Base-by-base conservation (phyloP, 1,284 basidiomycete species). In the Vanrija sp. region DNA sequence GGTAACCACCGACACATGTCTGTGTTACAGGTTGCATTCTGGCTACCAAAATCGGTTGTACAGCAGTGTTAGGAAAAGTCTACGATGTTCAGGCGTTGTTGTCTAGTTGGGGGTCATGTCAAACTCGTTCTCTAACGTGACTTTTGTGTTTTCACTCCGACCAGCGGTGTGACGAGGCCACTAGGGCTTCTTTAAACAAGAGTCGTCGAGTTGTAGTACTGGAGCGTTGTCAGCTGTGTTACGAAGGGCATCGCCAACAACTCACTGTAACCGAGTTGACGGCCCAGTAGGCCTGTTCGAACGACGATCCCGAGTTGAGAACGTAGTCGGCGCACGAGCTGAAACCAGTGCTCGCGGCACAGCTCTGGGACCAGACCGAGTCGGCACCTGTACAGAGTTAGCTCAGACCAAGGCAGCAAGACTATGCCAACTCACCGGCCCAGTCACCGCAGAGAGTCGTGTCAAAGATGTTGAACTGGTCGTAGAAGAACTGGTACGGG, bases 401-500 rank as follows among this genome's bases (percentile, higher is more conserved):
- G 28, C 28, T 28, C 10, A 2, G 6, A 6, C 28, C 28, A 28
- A 7, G 28, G 2, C 3, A 10, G 1, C 28, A 49, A 1, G 2
- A 8, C 10, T 7, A 28, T 28, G 3, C 7, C 6, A 28, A 28
- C 28, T 28, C 28, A 28, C 85, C 84, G 14, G 91, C 91, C 92
- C 89, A 94, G 64, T 91, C 87, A 59, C 91, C 91, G 65, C 89
- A 90, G 65, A 64, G 59, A 43, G 61, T 61, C 45, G 49, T 65
- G 58, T 66, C 60, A 51, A 64, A 68, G 29, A 61, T 54, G 46
- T 58, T 59, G 52, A 91, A 78, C 6, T 88, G 89, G 23, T 87
- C 91, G 68, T 89, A 86, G 79, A 93, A 93, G 80, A 83, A 91
- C 65, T 82, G 71, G 75, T 82, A 85, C 25, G 88, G 86, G 68